Evolutionary conservation across 2,329 filamentous ascomycete genomes (phyloP).

Genomic region (Claviceps spartinae): DNA sequence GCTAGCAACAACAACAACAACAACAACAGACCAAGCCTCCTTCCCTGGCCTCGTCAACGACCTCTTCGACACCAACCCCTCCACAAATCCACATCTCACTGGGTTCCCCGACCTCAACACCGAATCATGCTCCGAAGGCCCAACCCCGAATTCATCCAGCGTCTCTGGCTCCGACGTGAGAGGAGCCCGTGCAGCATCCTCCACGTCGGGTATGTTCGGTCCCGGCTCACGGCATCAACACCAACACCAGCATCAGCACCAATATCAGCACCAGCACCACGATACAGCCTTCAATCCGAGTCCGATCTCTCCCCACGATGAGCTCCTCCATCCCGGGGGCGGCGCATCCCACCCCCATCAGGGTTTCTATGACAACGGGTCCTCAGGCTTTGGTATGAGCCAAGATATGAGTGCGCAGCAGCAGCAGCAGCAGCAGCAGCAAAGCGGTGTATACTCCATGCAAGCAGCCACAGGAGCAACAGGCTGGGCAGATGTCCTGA

Average conservation of each 20-base stretch:
- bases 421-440: conserved; percentile 13
- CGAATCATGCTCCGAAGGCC: too few relatives aligned
- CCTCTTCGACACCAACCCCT: too few relatives aligned
- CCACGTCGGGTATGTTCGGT: too few relatives aligned
- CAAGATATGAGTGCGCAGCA: conserved; percentile 11
- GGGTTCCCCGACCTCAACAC: too few relatives aligned
- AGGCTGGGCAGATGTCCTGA: conserved; percentile 29
- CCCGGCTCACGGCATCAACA: not conserved
- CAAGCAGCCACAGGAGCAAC: conserved; percentile 14
- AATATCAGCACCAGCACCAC: not conserved
- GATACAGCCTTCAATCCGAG: conserved; percentile 38
- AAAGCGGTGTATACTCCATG: not conserved
- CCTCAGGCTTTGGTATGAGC: conserved; percentile 23
- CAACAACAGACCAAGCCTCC: too few relatives aligned
- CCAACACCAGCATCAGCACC: not conserved
- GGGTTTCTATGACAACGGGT: conserved; percentile 25
- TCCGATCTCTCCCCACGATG: conserved; percentile 32
- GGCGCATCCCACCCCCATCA: conserved; percentile 10
- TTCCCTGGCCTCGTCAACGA: too few relatives aligned
- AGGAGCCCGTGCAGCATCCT: too few relatives aligned
- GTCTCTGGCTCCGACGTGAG: too few relatives aligned
- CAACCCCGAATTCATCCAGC: too few relatives aligned
- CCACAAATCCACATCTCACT: too few relatives aligned
- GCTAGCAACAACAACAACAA: too few relatives aligned
- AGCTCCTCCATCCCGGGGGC: conserved; percentile 22